phyloP scores from a whole-genome alignment of 2,329 filamentous ascomycete genomes.

The Sporothrix brasiliensis region DNA sequence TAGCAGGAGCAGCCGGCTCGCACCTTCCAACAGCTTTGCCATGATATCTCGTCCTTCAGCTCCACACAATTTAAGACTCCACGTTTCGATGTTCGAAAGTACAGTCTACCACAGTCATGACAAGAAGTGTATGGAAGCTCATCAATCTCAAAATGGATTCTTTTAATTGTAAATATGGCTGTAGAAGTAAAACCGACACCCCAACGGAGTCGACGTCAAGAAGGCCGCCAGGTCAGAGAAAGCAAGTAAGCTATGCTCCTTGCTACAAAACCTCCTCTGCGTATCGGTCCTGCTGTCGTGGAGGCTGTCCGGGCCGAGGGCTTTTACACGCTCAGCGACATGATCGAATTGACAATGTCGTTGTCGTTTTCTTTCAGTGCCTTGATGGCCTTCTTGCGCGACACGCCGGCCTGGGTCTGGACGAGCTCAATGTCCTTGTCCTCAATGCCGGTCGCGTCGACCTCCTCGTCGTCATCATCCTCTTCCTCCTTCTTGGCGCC shows the following conservation, averaged over 20 bases:
- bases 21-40: background rate
- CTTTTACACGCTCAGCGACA: constrained; percentile 83
- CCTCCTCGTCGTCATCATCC: constrained; percentile 91
- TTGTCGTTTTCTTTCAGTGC: constrained; percentile 99
- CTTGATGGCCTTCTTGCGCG: constrained; percentile 97
- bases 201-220: background rate
- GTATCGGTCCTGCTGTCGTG: background rate
- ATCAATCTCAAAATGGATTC: background rate
- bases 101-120: too few relatives aligned
- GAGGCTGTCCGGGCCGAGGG: background rate
- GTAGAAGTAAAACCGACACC: constrained; percentile 18
- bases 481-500: constrained; percentile 76
- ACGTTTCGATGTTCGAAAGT: background rate
- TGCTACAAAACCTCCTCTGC: background rate
- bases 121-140: background rate
- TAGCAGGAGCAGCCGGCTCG: background rate
- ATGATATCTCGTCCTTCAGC: background rate
- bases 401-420: constrained; percentile 96
- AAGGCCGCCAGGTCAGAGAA: background rate
- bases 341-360: constrained; percentile 99
- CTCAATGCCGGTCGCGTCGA: constrained; percentile 91
- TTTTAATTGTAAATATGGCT: background rate
- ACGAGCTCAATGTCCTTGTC: constrained; percentile 99
- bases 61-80: background rate
- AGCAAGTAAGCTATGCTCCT: background rate